These are phyloP conservation scores for Pichia kudriavzevii DNA, from an alignment of 1,139 yeast species.

Conservation along the genomic window DNA sequence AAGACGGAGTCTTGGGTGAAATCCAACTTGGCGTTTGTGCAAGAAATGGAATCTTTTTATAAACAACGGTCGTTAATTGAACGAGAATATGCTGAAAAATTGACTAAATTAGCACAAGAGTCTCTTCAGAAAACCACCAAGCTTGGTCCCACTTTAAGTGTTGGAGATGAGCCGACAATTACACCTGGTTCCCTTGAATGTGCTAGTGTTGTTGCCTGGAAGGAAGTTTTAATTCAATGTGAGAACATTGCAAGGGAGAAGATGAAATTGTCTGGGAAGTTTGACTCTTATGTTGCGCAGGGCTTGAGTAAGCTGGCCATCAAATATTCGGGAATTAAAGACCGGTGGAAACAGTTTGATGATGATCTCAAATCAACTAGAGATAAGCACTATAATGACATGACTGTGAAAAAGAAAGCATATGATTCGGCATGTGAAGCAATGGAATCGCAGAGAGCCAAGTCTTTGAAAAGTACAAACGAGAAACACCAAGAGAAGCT, in stretches of 20 bases:
- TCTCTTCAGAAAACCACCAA: slow-evolving; percentile 75
- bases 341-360: slow-evolving; percentile 51
- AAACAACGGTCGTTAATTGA: slow-evolving; percentile 76
- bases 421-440: slow-evolving; percentile 76
- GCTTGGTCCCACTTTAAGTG: slow-evolving; percentile 60
- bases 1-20: slow-evolving; percentile 71
- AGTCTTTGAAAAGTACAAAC: slow-evolving; percentile 48
- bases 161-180: slow-evolving; percentile 83
- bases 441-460: slow-evolving; percentile 75
- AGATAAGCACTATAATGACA: slow-evolving; percentile 53
- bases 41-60: slow-evolving; percentile 76
- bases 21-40: slow-evolving; percentile 66
- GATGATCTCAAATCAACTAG: slow-evolving; percentile 53
- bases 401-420: slow-evolving; percentile 59
- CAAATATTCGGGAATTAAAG: slow-evolving; percentile 48
- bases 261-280: slow-evolving; percentile 50
- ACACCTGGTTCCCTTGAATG: slow-evolving; percentile 95
- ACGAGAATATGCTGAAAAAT: slow-evolving; percentile 67
- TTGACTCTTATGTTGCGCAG: slow-evolving; percentile 54
- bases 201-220: slow-evolving; percentile 94
- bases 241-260: slow-evolving; percentile 73
- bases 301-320: slow-evolving; percentile 50
- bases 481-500: slow-evolving; percentile 55
- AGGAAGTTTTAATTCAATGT: slow-evolving; percentile 76
- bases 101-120: slow-evolving; percentile 57